Evolutionary conservation across 495 filamentous ascomycete species (phyloP).

Genomic region (Neurospora sp.): DNA sequence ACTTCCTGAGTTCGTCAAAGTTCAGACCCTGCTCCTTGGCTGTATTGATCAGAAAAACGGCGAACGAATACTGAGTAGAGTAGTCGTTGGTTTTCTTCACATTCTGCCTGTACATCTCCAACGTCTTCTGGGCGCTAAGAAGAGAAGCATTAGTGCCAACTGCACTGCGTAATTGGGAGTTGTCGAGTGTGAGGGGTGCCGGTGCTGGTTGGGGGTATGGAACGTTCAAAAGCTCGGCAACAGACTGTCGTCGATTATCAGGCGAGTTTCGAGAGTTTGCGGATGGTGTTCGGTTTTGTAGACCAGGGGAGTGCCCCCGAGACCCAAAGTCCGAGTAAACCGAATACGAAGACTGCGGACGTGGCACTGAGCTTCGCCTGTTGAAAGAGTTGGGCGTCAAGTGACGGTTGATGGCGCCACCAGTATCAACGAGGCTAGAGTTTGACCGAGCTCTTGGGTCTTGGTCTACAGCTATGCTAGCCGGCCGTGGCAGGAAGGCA

Average conservation of each 20-base stretch:
- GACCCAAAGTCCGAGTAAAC: constrained; percentile 53
- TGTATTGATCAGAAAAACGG: constrained; percentile 80
- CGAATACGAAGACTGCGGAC: constrained; percentile 65
- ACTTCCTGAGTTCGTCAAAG: constrained; percentile 27
- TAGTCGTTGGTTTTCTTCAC: constrained; percentile 93
- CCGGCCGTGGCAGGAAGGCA: constrained; percentile 27
- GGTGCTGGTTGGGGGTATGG: constrained; percentile 82
- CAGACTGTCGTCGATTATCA: constrained; percentile 68
- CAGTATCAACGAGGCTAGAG: constrained; percentile 33
- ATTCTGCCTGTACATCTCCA: constrained; percentile 95
- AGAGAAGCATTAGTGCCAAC: constrained; percentile 84
- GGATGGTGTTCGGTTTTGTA: constrained; percentile 47
- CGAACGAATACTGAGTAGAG: constrained; percentile 86
- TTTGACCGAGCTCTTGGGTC: constrained; percentile 33
- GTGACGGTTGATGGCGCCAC: constrained; percentile 42
- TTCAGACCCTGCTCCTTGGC: constrained; percentile 56
- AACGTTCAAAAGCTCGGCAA: constrained; percentile 77
- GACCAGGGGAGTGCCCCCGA: constrained; percentile 50
- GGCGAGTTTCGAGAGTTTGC: constrained; percentile 59
- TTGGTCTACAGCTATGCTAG: constrained; percentile 25
- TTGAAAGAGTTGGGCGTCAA: constrained; percentile 43
- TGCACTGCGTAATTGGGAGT: constrained; percentile 60
- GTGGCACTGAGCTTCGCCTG: constrained; percentile 43
- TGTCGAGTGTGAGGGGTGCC: constrained; percentile 62
- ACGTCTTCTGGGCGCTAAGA: constrained; percentile 77